A percentile compares a stretch with the other conserved stretches of the same genome.
phyloP scores from a whole-genome alignment of 257 asterid genomes.

The Nicotiana otophora region DNA sequence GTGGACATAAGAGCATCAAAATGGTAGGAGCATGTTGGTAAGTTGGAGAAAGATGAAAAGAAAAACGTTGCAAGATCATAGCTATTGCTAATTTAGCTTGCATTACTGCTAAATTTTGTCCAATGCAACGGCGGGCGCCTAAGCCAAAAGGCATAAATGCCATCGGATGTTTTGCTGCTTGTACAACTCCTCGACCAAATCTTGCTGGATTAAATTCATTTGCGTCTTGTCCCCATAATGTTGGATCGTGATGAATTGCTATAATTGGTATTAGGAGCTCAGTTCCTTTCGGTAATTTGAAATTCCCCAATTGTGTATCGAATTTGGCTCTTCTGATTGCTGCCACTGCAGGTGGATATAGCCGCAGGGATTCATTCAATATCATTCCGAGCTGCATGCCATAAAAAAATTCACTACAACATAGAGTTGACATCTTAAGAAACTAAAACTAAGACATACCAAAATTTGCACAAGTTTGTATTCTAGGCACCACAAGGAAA shows the following conservation, averaged over 20 bases:
- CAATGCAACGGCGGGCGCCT: conserved; percentile 71
- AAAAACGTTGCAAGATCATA: conserved; percentile 53
- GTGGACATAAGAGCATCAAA: conserved; percentile 68
- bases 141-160: conserved; percentile 72
- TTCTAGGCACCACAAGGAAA: not conserved
- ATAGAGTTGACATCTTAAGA: not conserved
- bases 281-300: conserved; percentile 55
- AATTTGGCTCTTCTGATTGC: conserved; percentile 70
- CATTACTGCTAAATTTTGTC: conserved; percentile 65
- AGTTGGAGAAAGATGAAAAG: conserved; percentile 42
- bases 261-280: conserved; percentile 69
- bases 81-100: conserved; percentile 74
- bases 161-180: conserved; percentile 7
- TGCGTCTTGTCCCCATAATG: conserved; percentile 69
- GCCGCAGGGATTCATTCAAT: conserved; percentile 60
- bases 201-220: conserved; percentile 64
- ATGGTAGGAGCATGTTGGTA: conserved; percentile 69
- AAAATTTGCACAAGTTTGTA: not conserved
- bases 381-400: conserved; percentile 56
- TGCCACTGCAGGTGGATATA: conserved; percentile 73
- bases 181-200: conserved; percentile 31
- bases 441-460: not conserved
- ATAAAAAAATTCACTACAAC: not conserved
- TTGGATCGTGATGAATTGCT: conserved; percentile 59
- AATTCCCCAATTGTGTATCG: conserved; percentile 56